Conservation (phyloP, 257 asterid species). For the Plantago major region DNA sequence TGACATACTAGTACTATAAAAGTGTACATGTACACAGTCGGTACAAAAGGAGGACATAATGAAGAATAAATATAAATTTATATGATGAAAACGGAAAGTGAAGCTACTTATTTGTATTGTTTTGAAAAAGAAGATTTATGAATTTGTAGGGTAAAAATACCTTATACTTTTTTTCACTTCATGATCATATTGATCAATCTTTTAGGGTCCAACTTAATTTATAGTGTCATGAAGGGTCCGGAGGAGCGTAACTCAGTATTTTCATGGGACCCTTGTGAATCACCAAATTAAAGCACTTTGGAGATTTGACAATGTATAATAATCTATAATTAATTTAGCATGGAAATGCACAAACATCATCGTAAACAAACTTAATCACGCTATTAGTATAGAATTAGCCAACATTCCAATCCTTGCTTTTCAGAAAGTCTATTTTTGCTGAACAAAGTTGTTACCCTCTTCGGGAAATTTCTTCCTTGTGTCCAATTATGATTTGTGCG, state of each 20-base stretch:
- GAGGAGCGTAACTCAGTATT: constrained; percentile 48
- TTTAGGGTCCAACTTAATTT: constrained; percentile 36
- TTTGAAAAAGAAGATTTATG: too few species aligned
- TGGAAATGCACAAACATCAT: constrained; percentile 56
- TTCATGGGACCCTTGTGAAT: constrained; percentile 34
- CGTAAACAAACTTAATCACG: constrained; percentile 20
- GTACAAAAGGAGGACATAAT: too few species aligned
- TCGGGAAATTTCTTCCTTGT: constrained; percentile 18
- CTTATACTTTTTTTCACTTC: constrained; percentile 38
- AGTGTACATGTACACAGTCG: background rate
- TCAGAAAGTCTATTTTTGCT: constrained; percentile 22
- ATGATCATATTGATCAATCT: constrained; percentile 31
- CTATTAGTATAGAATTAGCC: constrained; percentile 29
- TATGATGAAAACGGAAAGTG: too few species aligned
- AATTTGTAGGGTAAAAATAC: constrained; percentile 40
- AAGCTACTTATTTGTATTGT: too few species aligned
- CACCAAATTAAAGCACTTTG: background rate
- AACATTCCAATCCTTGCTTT: constrained; percentile 22
- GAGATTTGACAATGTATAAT: constrained; percentile 22
- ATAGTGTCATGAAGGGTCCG: constrained; percentile 19
- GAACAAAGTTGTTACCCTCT: constrained; percentile 19
- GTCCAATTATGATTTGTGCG: constrained; percentile 11
- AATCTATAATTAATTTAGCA: constrained; percentile 31
- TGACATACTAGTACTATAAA: background rate
- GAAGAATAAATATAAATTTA: too few species aligned